These are phyloP conservation scores for Talaromyces islandicus DNA, from an alignment of 2,329 filamentous ascomycete genomes.

Conservation along the genomic window DNA sequence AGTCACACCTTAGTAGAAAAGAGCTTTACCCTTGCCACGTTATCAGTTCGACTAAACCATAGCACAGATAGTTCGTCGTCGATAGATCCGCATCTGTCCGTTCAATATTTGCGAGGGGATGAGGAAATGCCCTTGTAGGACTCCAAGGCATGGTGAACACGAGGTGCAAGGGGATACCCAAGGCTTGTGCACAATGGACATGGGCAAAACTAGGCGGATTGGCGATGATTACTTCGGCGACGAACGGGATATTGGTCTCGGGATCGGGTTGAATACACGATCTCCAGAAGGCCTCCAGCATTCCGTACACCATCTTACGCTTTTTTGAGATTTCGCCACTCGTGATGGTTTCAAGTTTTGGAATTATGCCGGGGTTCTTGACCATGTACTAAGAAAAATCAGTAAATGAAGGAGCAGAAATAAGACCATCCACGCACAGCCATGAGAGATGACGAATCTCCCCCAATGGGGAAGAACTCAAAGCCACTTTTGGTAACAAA, in stretches of 20 bases:
- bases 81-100: slow-evolving; percentile 24
- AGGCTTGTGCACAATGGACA: slow-evolving; percentile 28
- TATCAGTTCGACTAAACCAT: slow-evolving; percentile 43
- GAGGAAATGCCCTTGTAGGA: slow-evolving; percentile 30
- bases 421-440: slow-evolving; percentile 15
- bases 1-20: background rate
- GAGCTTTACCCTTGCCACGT: slow-evolving; percentile 35
- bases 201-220: slow-evolving; percentile 35
- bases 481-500: slow-evolving; percentile 28
- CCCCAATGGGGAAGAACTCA: slow-evolving; percentile 54
- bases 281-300: slow-evolving; percentile 71
- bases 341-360: slow-evolving; percentile 3
- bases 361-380: slow-evolving; percentile 42
- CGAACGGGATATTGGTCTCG: slow-evolving; percentile 21
- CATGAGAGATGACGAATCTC: slow-evolving; percentile 49
- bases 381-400: slow-evolving; percentile 36
- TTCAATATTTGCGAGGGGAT: slow-evolving; percentile 46
- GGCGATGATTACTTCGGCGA: slow-evolving; percentile 33
- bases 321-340: background rate
- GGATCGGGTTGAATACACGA: slow-evolving; percentile 60
- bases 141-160: slow-evolving; percentile 48
- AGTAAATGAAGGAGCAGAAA: too few relatives aligned
- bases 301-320: slow-evolving; percentile 56
- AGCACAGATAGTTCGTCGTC: slow-evolving; percentile 41
- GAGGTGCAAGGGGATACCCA: slow-evolving; percentile 30